Conservation (phyloP, 805 yeast genomes). For the Schwanniomyces sp. region DNA sequence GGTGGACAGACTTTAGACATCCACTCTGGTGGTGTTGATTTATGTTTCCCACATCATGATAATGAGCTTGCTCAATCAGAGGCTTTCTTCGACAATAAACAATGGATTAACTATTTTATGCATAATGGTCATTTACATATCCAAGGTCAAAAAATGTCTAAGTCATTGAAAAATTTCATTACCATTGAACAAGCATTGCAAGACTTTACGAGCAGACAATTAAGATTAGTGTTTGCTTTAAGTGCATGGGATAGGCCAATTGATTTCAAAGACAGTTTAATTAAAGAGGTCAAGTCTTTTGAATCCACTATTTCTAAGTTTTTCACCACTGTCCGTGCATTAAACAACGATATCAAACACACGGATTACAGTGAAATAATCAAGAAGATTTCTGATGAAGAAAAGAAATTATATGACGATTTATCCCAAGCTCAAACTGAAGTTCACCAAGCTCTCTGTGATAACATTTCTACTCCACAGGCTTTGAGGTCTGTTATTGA, state of each 20-base stretch:
- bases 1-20: constrained; percentile 85
- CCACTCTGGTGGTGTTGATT: constrained; percentile 95
- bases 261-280: constrained; percentile 83
- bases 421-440: constrained; percentile 52
- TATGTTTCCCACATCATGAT: constrained; percentile 99
- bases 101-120: constrained; percentile 96
- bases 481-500: constrained; percentile 68
- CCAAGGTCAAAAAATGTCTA: constrained; percentile 98
- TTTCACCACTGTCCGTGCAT: constrained; percentile 84
- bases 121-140: constrained; percentile 98
- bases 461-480: constrained; percentile 78
- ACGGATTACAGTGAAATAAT: constrained; percentile 50
- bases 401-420: constrained; percentile 53
- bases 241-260: constrained; percentile 91
- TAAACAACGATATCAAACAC: constrained; percentile 63
- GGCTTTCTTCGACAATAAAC: constrained; percentile 83
- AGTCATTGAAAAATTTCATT: constrained; percentile 90
- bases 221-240: constrained; percentile 86
- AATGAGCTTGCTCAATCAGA: constrained; percentile 97
- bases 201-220: constrained; percentile 72
- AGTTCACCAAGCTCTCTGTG: constrained; percentile 81
- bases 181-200: constrained; percentile 88
- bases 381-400: constrained; percentile 58
- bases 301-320: constrained; percentile 79
- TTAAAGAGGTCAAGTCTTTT: constrained; percentile 71